Evolutionary conservation across 176 grass and related monocot species (phyloP), one percentile per base, ranked within the genome.

Genomic region (Carex littledalei): DNA sequence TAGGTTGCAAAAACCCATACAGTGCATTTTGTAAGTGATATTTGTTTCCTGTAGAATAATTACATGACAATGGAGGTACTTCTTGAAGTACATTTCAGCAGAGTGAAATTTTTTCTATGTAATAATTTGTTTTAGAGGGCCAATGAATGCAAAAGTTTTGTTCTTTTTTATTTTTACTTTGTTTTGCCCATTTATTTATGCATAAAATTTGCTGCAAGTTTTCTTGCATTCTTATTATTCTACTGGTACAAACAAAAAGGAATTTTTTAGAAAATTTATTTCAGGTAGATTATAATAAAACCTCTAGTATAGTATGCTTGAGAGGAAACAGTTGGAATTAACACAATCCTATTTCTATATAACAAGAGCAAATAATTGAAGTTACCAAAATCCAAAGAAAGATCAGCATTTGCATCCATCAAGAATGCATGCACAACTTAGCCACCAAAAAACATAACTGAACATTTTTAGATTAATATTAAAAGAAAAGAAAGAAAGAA

Each of bases 21-120:
- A 67, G n/a, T 83, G 35, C 62, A 65, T 68, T 68, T 67, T 83
- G 81, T 11, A 53, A 83, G 81, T 37, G 61, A 24, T 14, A 31
- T 67, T 66, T 54, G 39, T 67, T 83, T 67, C 81, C 16, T 52
- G 81, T 83, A 68, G 81, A 83, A 83, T 68, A 83, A 83, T 83
- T 67, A 67, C 41, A 67, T 52, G 58, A 45, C 18, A 63, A 64
- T 21, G 74, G 74, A 56, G 52, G 74, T 31, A 56, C 12, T 78
- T 54, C 26, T 20, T 78, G 22, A 26, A 32, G 13, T 56, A 15
- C 49, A 55, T 78, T 54, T 32, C 22, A 55, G 74, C 50, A 32
- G 74, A 55, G 50, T 78, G 74, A 54, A 78, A 78, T 32, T 34
- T 10, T 34, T 34, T 78, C 50, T 29, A 78, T 34, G 74, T 78